Base-by-base conservation (phyloP, 306 rosid species). In the Cicer yamashitae region DNA sequence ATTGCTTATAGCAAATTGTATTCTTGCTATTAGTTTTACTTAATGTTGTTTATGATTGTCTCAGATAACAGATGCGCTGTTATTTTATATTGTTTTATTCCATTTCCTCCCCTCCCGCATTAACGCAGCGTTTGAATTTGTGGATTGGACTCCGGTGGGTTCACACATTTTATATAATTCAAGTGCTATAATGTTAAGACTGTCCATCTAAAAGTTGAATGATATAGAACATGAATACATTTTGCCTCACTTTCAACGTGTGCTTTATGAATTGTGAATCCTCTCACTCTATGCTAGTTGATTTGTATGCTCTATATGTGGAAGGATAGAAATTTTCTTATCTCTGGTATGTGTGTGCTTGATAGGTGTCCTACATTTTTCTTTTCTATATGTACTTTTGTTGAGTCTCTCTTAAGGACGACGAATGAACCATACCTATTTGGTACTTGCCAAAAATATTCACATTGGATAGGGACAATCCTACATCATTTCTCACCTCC, bases 81-180 rank as follows among this genome's bases (percentile, higher is more conserved):
- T 76, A 76, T 60, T 74, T 85, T 74, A 82, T 78, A 75, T 85
- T 63, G 45, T 69, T 74, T 77, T 57, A 84, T 81, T 69, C 52
- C 67, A 51, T 52, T 69, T 70, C 44, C 78, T 14, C 51, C 38
- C 44, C 30, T 17, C 51, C 34, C 17, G 1, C 60, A 48, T 40
- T 77, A 69, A 44, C 39, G 12, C 10, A 15, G 58, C 34, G 4
- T 76, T 60, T 34, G 20, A 12, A 65, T 57, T 56, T 60, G 51
- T 79, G 78, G 77, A 45, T 74, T 61, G 41, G 45, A 65, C 69
- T 59, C 57, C 7, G n/a, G 34, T 80, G 20, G 84, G 70, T 54
- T 64, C 72, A 57, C 53, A 53, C 15, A 67, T 59, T 40, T 40
- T 53, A 69, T 44, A 38, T 57, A 40, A 48, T 66, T 71, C 82